Base-by-base conservation (phyloP, 257 asterid genomes). In the Lycium barbarum region DNA sequence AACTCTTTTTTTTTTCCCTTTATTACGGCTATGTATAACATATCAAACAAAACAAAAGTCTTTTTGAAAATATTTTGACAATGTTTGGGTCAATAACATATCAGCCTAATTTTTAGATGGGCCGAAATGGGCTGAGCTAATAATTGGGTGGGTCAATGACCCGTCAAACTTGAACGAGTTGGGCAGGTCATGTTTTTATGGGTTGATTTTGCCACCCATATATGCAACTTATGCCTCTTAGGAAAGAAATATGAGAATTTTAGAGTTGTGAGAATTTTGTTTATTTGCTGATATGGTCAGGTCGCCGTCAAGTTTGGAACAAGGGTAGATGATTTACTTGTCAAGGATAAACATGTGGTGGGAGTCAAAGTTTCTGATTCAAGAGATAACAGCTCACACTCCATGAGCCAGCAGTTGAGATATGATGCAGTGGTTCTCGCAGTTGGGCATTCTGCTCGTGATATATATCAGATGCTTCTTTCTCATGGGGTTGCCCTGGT, bases 361-460 rank as follows among this genome's bases (percentile, higher is more conserved):
- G 99, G 99, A 76, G 95, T 96, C 87, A 88, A 90, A 90, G 89
- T 93, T 83, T 93, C 94, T 83, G 91, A 94, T 89, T 89, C 98
- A 79, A 85, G 84, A 59, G 90, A 78, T 14, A 53, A 53, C 84
- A 81, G 58, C 84, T 79, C 57, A 7, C 82, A 80, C 72, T 87
- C 90, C 65, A 83, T 53, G 85, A 40, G 79, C 84, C 88, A 93
- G 88, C 83, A 90, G 76, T 85, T 91, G 92, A 90, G 83, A 84
- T 95, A 84, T 81, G 98, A 96, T 91, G 98, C 97, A 13, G 92
- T 95, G 84, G 94, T 95, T 92, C 97, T 96, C 57, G 99, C 99
- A 13, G 93, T 96, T 83, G 99, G 99, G 84, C 99, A 96, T 84
- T 96, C 99, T 87, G 98, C 99, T 79, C 96, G 99, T 40, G 98